Evolutionary conservation across 2,329 filamentous ascomycete species (phyloP).

Genomic region (Fusarium cicatricum): DNA sequence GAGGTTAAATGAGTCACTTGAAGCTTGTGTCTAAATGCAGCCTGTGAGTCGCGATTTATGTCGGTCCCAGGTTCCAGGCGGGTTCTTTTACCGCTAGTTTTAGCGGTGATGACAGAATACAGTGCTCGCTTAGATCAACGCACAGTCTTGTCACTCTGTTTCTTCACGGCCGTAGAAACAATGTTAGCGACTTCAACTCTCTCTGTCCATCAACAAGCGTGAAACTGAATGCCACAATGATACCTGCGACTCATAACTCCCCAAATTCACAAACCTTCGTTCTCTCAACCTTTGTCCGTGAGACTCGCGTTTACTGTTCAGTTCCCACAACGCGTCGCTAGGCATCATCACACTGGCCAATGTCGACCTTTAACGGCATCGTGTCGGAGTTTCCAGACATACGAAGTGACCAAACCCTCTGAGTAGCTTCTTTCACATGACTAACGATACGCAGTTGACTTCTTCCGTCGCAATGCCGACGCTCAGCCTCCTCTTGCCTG

Average conservation of each 20-base stretch:
- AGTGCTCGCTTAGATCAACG: no score
- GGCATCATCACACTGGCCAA: conserved; percentile 43
- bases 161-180: background rate
- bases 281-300: background rate
- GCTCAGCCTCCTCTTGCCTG: conserved; percentile 75
- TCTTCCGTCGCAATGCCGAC: conserved; percentile 70
- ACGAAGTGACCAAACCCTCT: conserved; percentile 56
- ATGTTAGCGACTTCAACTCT: no score
- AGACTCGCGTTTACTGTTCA: background rate
- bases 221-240: background rate
- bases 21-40: no score
- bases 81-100: no score
- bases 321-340: background rate
- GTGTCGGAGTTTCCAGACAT: conserved; percentile 83
- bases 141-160: background rate
- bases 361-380: conserved; percentile 82
- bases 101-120: no score
- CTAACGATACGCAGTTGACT: conserved; percentile 70
- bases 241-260: background rate
- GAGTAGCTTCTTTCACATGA: background rate
- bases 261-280: background rate
- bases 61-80: no score
- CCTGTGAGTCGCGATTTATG: no score
- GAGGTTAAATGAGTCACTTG: no score
- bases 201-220: background rate